Base-by-base conservation (phyloP, 441 rosid genomes). In the Eruca vesicaria region DNA sequence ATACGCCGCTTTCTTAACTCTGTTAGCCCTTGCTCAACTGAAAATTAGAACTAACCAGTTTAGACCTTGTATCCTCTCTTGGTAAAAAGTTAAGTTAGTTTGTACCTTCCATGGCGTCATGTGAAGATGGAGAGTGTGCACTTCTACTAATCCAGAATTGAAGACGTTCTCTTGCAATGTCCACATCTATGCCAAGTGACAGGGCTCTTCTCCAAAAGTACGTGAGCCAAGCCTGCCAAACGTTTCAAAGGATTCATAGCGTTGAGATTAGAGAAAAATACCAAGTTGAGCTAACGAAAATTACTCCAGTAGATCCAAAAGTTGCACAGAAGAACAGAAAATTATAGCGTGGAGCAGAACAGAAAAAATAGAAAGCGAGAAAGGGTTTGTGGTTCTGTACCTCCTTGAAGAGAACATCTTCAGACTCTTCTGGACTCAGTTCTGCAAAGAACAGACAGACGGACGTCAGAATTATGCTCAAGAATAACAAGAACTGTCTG, bases 401-500 rank as follows among this genome's bases (percentile, higher is more conserved):
- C 99, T 96, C 99, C 87, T 96, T 96, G 80, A 96, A 96, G 63
- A 96, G 94, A 82, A 96, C 97, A 78, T 96, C 99, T 81, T 96
- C 99, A 14, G 98, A 96, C 81, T 96, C 98, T 88, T 96, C 99
- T 23, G 91, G 86, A 77, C 96, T 91, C 82, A 96, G 71, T 82
- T 96, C 99, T 96, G 89, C 83, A 60, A 63, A 23, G 21, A 53
- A 58, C 6, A 55, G 63, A 63, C n/a, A 63, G 52, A 19, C 19
- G 6, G 0, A 43, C 28, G 61, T 78, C 75, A 69, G 66, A 63
- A 10, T 48, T 33, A 19, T 57, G 33, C 35, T 57, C 33, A 7
- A 26, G 19, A 23, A 57, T 26, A 57, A 26, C 52, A 28, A 75
- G 63, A 45, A 71, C n/a, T 66, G 19, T n/a, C 8, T 23, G 62